Evolutionary conservation across 306 rosid genomes (phyloP).

Genomic region (Trifolium dubium): DNA sequence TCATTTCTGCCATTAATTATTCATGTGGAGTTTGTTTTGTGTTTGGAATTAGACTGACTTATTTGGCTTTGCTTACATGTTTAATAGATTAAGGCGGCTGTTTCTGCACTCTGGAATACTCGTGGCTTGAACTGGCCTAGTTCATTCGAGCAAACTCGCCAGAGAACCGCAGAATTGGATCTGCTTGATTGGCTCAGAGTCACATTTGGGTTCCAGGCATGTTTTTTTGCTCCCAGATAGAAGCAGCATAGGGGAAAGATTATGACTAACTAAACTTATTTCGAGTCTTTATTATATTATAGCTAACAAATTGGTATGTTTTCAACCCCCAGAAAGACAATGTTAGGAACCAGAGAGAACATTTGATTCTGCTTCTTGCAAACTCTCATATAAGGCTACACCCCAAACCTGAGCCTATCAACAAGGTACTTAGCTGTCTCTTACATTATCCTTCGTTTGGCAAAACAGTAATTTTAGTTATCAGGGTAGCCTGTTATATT

Average conservation of each 20-base stretch:
- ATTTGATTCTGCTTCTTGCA: slow-evolving; percentile 88
- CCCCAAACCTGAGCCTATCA: slow-evolving; percentile 97
- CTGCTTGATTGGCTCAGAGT: slow-evolving; percentile 96
- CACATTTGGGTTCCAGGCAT: slow-evolving; percentile 95
- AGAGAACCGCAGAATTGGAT: slow-evolving; percentile 81
- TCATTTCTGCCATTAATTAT: slow-evolving; percentile 15
- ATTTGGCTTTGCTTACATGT: slow-evolving; percentile 36
- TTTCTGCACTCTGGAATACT: slow-evolving; percentile 74
- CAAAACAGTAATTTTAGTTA: slow-evolving; percentile 7
- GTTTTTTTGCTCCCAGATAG: slow-evolving; percentile 27
- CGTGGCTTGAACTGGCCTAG: slow-evolving; percentile 90
- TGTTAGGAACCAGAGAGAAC: slow-evolving; percentile 97
- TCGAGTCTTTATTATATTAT: neutral
- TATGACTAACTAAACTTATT: neutral
- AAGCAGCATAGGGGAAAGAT: slow-evolving; percentile 12
- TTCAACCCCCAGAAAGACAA: slow-evolving; percentile 77
- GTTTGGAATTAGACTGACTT: slow-evolving; percentile 39
- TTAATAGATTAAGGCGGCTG: slow-evolving; percentile 85
- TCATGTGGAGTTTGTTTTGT: slow-evolving; percentile 30
- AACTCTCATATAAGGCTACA: slow-evolving; percentile 81
- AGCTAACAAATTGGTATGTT: slow-evolving; percentile 25
- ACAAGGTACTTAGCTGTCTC: slow-evolving; percentile 61
- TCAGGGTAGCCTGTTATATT: slow-evolving; percentile 28
- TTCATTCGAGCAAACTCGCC: slow-evolving; percentile 79
- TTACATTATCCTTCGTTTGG: slow-evolving; percentile 25